Evolutionary conservation across 2,329 filamentous ascomycete genomes (phyloP).

Genomic region (Balansia obtecta): DNA sequence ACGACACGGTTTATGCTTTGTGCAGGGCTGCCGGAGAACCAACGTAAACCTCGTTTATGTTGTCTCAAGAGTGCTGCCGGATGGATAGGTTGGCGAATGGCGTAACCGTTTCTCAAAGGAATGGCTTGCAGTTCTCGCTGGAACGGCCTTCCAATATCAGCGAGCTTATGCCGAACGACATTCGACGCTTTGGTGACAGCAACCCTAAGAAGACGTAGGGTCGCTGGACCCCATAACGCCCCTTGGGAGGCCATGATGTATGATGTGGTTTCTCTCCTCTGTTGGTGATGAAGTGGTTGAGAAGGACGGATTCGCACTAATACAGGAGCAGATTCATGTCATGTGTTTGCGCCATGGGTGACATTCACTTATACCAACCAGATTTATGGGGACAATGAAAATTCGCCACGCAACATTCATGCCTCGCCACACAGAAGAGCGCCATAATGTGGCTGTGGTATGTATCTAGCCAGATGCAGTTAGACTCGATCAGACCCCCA

Average conservation of each 20-base stretch:
- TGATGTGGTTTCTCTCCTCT: slow-evolving; percentile 9
- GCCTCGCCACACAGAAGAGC: slow-evolving; percentile 22
- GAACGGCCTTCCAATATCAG: slow-evolving; percentile 29
- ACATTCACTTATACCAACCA: slow-evolving; percentile 13
- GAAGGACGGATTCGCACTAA: background rate
- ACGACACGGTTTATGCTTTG: slow-evolving; percentile 31
- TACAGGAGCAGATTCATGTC: background rate
- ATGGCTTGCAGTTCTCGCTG: slow-evolving; percentile 35
- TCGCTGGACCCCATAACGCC: slow-evolving; percentile 44
- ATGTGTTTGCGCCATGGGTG: slow-evolving; percentile 1
- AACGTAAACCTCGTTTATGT: slow-evolving; percentile 30
- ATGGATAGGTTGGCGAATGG: slow-evolving; percentile 38
- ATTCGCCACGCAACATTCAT: slow-evolving; percentile 16
- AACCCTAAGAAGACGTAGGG: slow-evolving; percentile 41
- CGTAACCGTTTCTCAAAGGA: slow-evolving; percentile 26
- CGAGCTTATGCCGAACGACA: slow-evolving; percentile 37
- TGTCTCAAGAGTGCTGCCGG: slow-evolving; percentile 39
- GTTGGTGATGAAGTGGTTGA: background rate
- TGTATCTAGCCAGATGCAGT: background rate
- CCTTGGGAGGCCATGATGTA: slow-evolving; percentile 41
- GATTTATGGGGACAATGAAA: slow-evolving; percentile 4
- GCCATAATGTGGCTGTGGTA: background rate
- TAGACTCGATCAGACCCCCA: background rate
- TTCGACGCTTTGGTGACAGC: slow-evolving; percentile 39
- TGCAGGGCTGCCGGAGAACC: slow-evolving; percentile 33